Evolutionary conservation across 768 basidiomycete genomes (phyloP).

Genomic region (Calvatia gigantea): DNA sequence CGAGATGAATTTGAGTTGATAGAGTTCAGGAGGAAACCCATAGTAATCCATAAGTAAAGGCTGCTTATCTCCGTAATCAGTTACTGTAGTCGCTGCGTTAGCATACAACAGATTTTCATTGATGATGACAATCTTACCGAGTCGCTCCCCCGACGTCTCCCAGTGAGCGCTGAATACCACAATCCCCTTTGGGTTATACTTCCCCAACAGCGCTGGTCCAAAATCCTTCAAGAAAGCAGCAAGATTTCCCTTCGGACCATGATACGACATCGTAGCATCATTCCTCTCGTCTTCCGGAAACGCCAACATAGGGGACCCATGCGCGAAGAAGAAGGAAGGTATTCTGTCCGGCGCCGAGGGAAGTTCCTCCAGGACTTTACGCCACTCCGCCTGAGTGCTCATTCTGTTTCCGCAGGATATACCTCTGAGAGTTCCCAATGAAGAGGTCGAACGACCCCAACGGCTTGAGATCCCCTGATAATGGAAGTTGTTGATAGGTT

Average conservation of each 20-base stretch:
- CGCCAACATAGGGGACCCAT: constrained; percentile 57
- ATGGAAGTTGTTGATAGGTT: not conserved
- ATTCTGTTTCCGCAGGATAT: not conserved
- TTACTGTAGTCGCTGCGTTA: constrained; percentile 40
- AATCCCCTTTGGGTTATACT: constrained; percentile 76
- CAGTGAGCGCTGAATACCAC: constrained; percentile 84
- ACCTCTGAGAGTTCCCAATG: not conserved
- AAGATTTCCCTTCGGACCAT: constrained; percentile 51
- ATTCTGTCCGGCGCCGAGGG: constrained; percentile 58
- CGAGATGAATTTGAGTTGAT: constrained; percentile 65
- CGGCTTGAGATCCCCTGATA: not conserved
- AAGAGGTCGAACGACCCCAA: not conserved
- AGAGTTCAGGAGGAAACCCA: constrained; percentile 57
- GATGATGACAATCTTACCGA: constrained; percentile 37
- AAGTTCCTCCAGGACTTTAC: constrained; percentile 47
- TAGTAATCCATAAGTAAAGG: constrained; percentile 75
- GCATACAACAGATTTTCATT: not conserved
- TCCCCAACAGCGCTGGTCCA: constrained; percentile 58
- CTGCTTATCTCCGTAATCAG: constrained; percentile 75
- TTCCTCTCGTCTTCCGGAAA: constrained; percentile 25
- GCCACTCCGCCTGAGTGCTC: constrained; percentile 37
- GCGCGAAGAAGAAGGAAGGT: constrained; percentile 74
- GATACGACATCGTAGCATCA: constrained; percentile 22
- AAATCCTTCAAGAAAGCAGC: constrained; percentile 61
- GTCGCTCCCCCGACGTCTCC: constrained; percentile 59